Conservation (phyloP, 2,329 filamentous ascomycete species). For the Fusarium agapanthi region DNA sequence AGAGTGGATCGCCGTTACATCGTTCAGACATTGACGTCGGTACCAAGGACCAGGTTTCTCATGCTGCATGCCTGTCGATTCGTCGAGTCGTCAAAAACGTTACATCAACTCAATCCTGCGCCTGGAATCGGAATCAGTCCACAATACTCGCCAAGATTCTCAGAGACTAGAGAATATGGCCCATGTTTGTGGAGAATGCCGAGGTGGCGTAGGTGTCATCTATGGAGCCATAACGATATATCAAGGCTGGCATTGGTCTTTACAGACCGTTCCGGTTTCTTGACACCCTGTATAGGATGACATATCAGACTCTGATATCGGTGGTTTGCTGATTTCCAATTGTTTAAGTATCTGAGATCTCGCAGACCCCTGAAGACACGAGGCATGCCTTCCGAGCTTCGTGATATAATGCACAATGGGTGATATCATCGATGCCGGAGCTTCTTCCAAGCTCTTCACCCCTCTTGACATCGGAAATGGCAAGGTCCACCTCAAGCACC, state of each 20-base stretch:
- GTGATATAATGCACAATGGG: constrained; percentile 11
- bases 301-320: background rate
- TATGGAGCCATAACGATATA: background rate
- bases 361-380: background rate
- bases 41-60: background rate
- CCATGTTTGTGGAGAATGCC: background rate
- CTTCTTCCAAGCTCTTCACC: constrained; percentile 43
- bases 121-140: background rate
- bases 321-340: background rate
- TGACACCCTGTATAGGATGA: background rate
- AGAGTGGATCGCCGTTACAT: background rate
- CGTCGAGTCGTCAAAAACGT: background rate
- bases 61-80: background rate
- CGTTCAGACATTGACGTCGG: background rate
- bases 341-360: background rate
- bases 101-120: constrained; percentile 14
- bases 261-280: background rate
- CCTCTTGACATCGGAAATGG: constrained; percentile 51
- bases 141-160: background rate
- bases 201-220: background rate
- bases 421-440: constrained; percentile 7
- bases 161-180: background rate
- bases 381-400: background rate
- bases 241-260: background rate
- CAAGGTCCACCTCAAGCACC: constrained; percentile 58